phyloP scores from a whole-genome alignment of 345 rosid species.

The Salix arbutifolia region DNA sequence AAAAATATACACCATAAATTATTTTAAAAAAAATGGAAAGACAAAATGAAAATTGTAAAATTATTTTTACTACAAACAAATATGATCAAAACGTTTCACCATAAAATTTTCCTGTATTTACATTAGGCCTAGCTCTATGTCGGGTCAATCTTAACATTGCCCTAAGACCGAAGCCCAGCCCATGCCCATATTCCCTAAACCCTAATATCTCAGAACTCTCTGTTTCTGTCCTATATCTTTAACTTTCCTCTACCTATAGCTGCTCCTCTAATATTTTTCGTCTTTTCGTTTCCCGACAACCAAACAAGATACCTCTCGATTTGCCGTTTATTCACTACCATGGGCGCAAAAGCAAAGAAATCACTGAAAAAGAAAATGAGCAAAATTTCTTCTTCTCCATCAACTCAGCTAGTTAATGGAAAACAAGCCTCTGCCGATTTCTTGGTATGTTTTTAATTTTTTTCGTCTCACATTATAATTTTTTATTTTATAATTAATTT shows the following conservation, averaged over 20 bases:
- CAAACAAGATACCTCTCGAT: neutral
- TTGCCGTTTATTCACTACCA: neutral
- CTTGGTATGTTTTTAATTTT: slow-evolving; percentile 40
- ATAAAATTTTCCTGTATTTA: too few species aligned
- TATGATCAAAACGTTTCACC: too few species aligned
- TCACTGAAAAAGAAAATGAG: slow-evolving; percentile 50
- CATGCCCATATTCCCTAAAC: neutral
- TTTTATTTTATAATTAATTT: neutral
- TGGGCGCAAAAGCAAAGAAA: slow-evolving; percentile 81
- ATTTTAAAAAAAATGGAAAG: too few species aligned
- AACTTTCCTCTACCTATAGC: neutral
- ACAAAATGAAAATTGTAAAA: too few species aligned
- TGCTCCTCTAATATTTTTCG: neutral
- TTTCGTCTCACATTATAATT: neutral
- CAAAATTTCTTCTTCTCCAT: slow-evolving; percentile 40
- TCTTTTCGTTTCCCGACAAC: neutral
- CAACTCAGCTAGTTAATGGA: slow-evolving; percentile 27
- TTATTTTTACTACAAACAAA: too few species aligned
- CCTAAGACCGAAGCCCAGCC: too few species aligned
- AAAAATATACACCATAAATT: too few species aligned
- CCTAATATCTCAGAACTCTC: neutral
- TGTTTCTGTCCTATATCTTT: too few species aligned
- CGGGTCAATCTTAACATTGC: too few species aligned
- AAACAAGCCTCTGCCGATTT: slow-evolving; percentile 54
- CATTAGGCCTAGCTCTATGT: too few species aligned